phyloP scores from a whole-genome alignment of 1,139 yeast genomes.

The Debaryomycetaceae sp. region DNA sequence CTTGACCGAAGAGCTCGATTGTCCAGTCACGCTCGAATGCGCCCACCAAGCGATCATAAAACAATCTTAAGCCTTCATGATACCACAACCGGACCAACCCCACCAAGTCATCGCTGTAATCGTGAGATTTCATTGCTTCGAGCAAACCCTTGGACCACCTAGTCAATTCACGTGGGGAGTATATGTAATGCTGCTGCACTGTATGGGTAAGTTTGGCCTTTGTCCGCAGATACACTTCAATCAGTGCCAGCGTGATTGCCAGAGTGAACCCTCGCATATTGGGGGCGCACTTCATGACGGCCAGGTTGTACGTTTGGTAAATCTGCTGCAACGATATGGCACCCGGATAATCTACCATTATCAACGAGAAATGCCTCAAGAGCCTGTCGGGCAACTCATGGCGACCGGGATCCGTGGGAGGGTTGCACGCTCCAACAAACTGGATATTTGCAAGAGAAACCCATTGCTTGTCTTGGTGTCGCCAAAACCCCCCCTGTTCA shows the following conservation, averaged over 20 bases:
- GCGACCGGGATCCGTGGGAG: constrained; percentile 81
- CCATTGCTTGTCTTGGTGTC: constrained; percentile 58
- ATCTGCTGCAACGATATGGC: constrained; percentile 60
- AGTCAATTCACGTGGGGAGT: constrained; percentile 89
- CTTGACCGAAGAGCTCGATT: constrained; percentile 32
- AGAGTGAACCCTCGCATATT: constrained; percentile 51
- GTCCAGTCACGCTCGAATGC: constrained; percentile 53
- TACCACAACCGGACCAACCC: constrained; percentile 67
- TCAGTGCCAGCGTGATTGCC: constrained; percentile 61
- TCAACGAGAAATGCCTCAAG: constrained; percentile 59
- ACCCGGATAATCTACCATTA: constrained; percentile 82
- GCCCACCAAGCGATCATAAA: constrained; percentile 63
- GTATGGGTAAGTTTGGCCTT: constrained; percentile 32
- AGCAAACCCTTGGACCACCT: constrained; percentile 82
- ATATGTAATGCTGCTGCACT: constrained; percentile 57
- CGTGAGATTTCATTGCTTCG: constrained; percentile 45
- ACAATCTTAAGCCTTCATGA: constrained; percentile 76
- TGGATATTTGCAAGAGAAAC: constrained; percentile 62
- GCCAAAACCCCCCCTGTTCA: constrained; percentile 79
- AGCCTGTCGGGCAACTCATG: constrained; percentile 56
- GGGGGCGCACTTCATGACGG: constrained; percentile 63
- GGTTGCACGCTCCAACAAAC: constrained; percentile 93
- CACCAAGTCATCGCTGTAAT: constrained; percentile 27
- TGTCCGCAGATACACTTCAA: constrained; percentile 53
- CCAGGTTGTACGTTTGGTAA: constrained; percentile 53